Evolutionary conservation across 1,284 basidiomycete genomes (phyloP), one percentile per base, ranked within the genome.

Genomic region (Trichosporon sp.): DNA sequence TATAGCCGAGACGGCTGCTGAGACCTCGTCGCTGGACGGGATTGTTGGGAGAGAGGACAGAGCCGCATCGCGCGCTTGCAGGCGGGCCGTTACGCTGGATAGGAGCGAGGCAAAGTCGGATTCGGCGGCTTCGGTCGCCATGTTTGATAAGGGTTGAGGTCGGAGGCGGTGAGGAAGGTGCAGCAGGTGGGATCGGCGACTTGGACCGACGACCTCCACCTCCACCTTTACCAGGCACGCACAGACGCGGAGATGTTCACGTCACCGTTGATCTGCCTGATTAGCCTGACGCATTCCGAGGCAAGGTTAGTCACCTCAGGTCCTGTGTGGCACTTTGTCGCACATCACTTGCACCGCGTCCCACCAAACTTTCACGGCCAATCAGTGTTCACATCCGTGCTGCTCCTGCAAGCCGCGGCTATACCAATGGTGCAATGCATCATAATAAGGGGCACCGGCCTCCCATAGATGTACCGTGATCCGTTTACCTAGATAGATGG

Each of bases 1-100:
- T 0, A 80, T 65, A 1, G 74, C 62, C 1, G 66, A 65, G 58
- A 78, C 63, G 2, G 73, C 68, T 0, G 56, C 6, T 6, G 49
- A 40, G 19, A 74, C 66, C 0, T 71, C 65, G 1, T 60, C 49
- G 0, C 60, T 52, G 1, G 64, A 57, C 0, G 76, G 69, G 5
- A 72, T 62, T 9, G 70, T 73, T 8, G 72, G 72, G 4, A 74
- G 64, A 4, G 64, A 32, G 21, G 61, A 14, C 6, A 80, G 69
- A 1, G 44, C 5, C 4, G 64, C 34, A 56, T 75, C 63, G 19
- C 78, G 73, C 13, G 58, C 23, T 13, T 8, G 13, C 4, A 29
- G 10, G 52, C 23, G 52, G 9, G 25, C 5, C 0, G 60, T n/a
- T 9, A 78, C 71, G 4, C 31, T 57, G 4, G 61, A 19, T n/a